Evolutionary conservation across 306 rosid species (phyloP).

Genomic region (Prosopis cineraria): DNA sequence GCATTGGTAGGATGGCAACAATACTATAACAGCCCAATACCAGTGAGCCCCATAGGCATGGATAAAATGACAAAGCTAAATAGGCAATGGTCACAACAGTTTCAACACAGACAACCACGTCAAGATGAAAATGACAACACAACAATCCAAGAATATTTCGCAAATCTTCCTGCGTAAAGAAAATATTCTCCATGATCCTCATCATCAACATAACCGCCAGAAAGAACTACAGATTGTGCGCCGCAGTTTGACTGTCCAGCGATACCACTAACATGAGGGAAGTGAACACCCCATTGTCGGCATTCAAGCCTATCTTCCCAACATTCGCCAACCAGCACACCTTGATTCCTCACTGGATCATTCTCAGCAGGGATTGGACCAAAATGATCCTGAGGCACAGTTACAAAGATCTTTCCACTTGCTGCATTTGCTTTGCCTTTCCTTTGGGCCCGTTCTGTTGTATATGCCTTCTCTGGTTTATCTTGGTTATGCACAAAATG

Average conservation of each 20-base stretch:
- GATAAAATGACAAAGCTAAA: neutral
- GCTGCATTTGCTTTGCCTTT: constrained; percentile 66
- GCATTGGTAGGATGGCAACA: neutral
- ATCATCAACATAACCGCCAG: constrained; percentile 72
- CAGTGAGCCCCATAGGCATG: neutral
- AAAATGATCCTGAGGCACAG: constrained; percentile 66
- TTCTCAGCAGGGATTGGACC: constrained; percentile 63
- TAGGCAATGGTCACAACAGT: too few relatives aligned
- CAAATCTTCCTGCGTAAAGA: constrained; percentile 74
- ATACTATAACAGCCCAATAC: neutral
- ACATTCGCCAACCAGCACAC: constrained; percentile 60
- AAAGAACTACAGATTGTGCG: constrained; percentile 77
- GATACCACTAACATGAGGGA: constrained; percentile 67
- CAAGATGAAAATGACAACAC: neutral
- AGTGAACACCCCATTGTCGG: constrained; percentile 80
- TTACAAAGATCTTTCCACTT: constrained; percentile 69
- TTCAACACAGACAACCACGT: neutral
- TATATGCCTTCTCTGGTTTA: constrained; percentile 64
- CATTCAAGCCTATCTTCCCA: constrained; percentile 66
- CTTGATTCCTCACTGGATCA: constrained; percentile 59
- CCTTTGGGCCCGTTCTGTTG: constrained; percentile 55
- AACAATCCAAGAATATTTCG: neutral
- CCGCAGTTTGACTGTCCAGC: constrained; percentile 69
- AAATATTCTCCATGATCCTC: constrained; percentile 87
- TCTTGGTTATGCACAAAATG: constrained; percentile 64